Evolutionary conservation across 805 yeast genomes (phyloP).

Genomic region (Starmerella scarabaei): DNA sequence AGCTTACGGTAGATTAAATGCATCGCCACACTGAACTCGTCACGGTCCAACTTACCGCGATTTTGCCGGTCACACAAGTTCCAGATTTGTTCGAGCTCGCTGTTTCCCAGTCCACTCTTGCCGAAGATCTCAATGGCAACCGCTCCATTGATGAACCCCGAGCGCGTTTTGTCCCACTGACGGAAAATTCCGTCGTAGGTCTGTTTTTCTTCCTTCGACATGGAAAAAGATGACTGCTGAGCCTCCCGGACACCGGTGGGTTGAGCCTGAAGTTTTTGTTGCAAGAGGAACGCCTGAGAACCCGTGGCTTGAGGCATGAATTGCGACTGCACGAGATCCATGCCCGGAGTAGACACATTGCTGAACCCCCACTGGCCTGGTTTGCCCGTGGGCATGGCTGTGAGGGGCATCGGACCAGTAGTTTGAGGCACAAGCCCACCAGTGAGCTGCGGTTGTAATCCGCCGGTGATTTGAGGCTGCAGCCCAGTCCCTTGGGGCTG

Average conservation of each 20-base stretch:
- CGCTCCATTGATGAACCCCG: constrained; percentile 65
- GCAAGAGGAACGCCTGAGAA: constrained; percentile 16
- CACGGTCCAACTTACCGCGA: constrained; percentile 70
- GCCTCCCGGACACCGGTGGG: constrained; percentile 1
- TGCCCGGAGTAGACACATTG: constrained; percentile 57
- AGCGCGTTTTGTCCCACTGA: constrained; percentile 63
- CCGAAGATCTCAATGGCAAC: constrained; percentile 78
- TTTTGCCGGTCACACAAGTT: constrained; percentile 70
- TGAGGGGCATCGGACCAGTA: constrained; percentile 22
- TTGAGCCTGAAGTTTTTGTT: constrained; percentile 12
- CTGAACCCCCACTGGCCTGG: constrained; percentile 78
- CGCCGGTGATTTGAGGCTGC: constrained; percentile 15
- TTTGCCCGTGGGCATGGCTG: constrained; percentile 41
- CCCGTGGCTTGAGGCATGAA: constrained; percentile 42
- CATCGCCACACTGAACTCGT: constrained; percentile 94
- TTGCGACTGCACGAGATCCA: constrained; percentile 51
- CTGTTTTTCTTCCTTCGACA: constrained; percentile 74
- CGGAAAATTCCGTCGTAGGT: constrained; percentile 77
- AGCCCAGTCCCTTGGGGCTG: constrained; percentile 38
- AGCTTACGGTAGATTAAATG: constrained; percentile 83
- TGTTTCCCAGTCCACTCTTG: constrained; percentile 76
- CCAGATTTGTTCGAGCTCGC: constrained; percentile 86
- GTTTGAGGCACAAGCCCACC: constrained; percentile 31
- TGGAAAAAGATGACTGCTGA: constrained; percentile 40
- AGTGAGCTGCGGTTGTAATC: constrained; percentile 50